Base-by-base conservation (phyloP, 2,329 filamentous ascomycete genomes). In the Penicillium sclerotigenum region DNA sequence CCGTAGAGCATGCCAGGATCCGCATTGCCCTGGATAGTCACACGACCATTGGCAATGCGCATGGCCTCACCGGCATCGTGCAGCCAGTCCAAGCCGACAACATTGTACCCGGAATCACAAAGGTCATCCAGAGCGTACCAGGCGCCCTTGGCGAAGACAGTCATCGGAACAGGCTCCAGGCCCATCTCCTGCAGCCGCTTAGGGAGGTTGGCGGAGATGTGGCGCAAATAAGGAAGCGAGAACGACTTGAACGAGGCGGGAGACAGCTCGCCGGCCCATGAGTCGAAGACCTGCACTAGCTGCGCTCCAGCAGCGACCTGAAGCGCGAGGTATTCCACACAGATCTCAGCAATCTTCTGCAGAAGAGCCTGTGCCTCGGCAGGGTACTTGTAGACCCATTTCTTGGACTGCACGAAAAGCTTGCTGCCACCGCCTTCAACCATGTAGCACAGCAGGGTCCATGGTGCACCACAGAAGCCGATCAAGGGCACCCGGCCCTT, bases 401-500 rank as follows among this genome's bases (percentile, higher is more conserved):
- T 96, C 83, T 99, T 99, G 68, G 86, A 88, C 76, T 96, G 87
- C 58, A 90, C 86, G 78, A 97, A 97, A 71, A 97, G 81, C 80
- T 97, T 97, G 65, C 89, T 95, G 41, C 94, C 94, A 46, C 94
- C 94, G 16, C 94, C 94, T 76, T 99, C 94, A 18, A 97, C 91
- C 94, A 99, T 99, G 79, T 99, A 99, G 79, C 93, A 96, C 69
- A 99, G 83, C 57, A 99, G 77, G 2, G 94, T 99, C 91, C 94
- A 99, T 0, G 94, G 94, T 8, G 94, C 92, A 52, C 94, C 94
- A 68, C 92, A 97, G 79, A 99, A 99, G 34, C 94, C 94, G 71
- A 96, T 95, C 62, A 99, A 77, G 6, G 94, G 94, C 31, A 99
- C 94, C 43, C 91, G 83, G 0, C 94, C 94, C 46, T 87, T 82